Percentiles rank a stretch among this genome's conserved stretches.
phyloP scores from a whole-genome alignment of 352 stramenopile species.

The Blastocystis sp. region DNA sequence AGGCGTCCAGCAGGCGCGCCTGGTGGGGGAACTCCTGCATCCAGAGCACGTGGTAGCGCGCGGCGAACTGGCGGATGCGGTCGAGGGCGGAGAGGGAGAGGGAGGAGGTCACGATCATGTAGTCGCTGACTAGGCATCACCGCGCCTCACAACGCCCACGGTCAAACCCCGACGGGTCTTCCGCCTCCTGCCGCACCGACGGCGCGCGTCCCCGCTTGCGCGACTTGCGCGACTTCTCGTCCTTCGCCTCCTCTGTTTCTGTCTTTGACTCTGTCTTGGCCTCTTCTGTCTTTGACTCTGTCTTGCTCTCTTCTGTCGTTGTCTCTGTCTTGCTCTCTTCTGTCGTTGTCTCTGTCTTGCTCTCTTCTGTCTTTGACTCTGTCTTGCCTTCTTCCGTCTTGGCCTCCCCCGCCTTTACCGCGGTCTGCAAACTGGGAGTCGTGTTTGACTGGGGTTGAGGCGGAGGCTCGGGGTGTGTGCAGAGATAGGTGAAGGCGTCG shows the following conservation, averaged over 20 bases:
- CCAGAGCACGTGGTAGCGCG: conserved; percentile 35
- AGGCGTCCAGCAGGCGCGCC: conserved; percentile 24
- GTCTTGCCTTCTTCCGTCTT: too few relatives aligned
- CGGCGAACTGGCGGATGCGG: conserved; percentile 39
- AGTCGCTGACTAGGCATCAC: conserved; percentile 15
- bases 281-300: too few relatives aligned
- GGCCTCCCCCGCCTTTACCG: too few relatives aligned
- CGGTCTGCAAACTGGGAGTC: neutral
- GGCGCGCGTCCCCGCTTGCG: neutral
- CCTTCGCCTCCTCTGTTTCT: too few relatives aligned
- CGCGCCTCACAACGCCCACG: neutral
- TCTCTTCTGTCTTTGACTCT: too few relatives aligned
- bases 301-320: too few relatives aligned
- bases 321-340: too few relatives aligned
- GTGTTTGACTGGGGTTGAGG: neutral
- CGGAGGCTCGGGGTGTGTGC: conserved; percentile 27
- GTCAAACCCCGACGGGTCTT: neutral
- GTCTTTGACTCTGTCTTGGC: too few relatives aligned
- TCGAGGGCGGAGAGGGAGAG: conserved; percentile 17
- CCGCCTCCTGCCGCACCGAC: neutral
- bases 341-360: too few relatives aligned
- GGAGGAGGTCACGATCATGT: conserved; percentile 60
- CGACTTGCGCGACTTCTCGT: neutral
- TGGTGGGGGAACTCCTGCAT: conserved; percentile 64
- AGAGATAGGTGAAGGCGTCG: conserved; percentile 53